Evolutionary conservation across 805 yeast genomes (phyloP).

Genomic region (Teunomyces gatunensis): DNA sequence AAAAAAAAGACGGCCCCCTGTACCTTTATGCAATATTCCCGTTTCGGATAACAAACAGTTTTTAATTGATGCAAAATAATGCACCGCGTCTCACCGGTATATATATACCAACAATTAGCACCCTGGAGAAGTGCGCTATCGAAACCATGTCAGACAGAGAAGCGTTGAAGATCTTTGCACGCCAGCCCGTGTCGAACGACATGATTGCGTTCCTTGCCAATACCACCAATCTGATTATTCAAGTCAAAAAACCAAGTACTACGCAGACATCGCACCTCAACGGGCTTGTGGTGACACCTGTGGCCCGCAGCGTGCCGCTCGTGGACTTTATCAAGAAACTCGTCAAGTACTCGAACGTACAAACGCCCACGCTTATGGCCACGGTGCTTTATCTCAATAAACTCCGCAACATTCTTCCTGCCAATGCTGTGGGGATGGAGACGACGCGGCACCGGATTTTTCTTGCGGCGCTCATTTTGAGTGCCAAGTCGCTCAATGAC

Average conservation of each 20-base stretch:
- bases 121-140: not conserved
- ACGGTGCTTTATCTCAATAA: conserved; percentile 80
- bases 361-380: conserved; percentile 93
- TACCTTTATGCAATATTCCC: conserved; percentile 2
- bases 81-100: conserved; percentile 1
- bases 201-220: conserved; percentile 59
- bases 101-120: not conserved
- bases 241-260: conserved; percentile 28
- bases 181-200: conserved; percentile 54
- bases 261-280: conserved; percentile 19
- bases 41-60: not conserved
- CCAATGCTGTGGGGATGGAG: conserved; percentile 86
- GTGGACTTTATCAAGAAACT: conserved; percentile 67
- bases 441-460: conserved; percentile 93
- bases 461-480: conserved; percentile 79
- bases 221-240: conserved; percentile 57
- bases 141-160: conserved; percentile 28
- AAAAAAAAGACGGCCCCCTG: not conserved
- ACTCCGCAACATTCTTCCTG: conserved; percentile 73
- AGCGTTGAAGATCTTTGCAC: conserved; percentile 53
- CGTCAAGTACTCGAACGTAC: conserved; percentile 82
- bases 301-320: conserved; percentile 24
- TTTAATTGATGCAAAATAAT: conserved; percentile 1
- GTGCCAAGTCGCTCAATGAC: conserved; percentile 93
- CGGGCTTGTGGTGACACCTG: not conserved